Evolutionary conservation across 2,329 filamentous ascomycete genomes (phyloP), one percentile per base, ranked within the genome.

Genomic region (Phaeomoniella chlamydospora): DNA sequence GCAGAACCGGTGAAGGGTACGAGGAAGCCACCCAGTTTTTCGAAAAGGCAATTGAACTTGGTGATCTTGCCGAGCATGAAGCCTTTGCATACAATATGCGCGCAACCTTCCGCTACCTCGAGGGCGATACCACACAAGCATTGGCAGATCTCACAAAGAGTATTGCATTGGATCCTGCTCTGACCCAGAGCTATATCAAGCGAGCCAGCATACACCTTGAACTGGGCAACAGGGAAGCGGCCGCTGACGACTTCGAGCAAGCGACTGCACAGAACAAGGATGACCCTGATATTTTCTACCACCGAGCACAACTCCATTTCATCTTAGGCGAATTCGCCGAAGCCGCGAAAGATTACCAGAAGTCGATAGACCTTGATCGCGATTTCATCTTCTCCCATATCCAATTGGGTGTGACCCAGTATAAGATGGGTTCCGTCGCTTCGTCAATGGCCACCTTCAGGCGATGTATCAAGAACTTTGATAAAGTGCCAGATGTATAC

Each of bases 321-420:
- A 96, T 98, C 61, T 84, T 94, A 50, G 78, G 80, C 38, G 88
- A 96, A 56, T 93, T 93, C 48, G 76, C 80, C 38, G 84, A 92
- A 47, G 90, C 90, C 3, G 87, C 90, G 41, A 94, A 92, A 66
- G 90, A 98, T 64, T 98, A 98, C 66, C 90, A 98, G 59, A 94
- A 93, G 65, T 96, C 90, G 2, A 98, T 98, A 52, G 90, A 98
- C 50, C 73, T 98, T 18, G 90, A 98, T 67, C 74, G 77, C 48
- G 78, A 84, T 47, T 98, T 98, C 62, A 98, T 98, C 65, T 98
- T 94, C 72, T 96, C 88, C 5, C 90, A 98, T 65, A 98, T 98
- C 52, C 90, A 98, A 62, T 82, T 98, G 31, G 90, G 90, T 58
- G 90, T 98, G 36, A 98, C 90, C 34, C 90, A 98, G 63, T 98